Percentiles rank a stretch among this genome's conserved stretches.
Conservation (phyloP, 768 basidiomycete genomes). For the Ramaria sp. region DNA sequence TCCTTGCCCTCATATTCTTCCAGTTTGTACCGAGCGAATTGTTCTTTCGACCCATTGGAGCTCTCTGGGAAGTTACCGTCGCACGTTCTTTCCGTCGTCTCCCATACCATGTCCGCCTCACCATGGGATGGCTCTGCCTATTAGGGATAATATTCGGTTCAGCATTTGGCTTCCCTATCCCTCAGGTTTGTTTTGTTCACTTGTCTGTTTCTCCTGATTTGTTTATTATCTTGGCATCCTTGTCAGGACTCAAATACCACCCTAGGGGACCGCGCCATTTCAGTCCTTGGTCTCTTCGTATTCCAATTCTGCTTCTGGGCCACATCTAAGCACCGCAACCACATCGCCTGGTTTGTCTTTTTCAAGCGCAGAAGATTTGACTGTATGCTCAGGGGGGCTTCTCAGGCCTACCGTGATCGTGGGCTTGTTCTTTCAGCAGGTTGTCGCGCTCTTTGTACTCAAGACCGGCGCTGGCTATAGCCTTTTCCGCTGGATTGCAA, state of each 20-base stretch:
- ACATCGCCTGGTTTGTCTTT: slow-evolving; percentile 56
- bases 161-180: slow-evolving; percentile 69
- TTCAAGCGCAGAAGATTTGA: not conserved
- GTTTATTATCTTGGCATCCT: slow-evolving; percentile 9
- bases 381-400: slow-evolving; percentile 1
- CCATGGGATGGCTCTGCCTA: slow-evolving; percentile 67
- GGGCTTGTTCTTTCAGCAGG: slow-evolving; percentile 78
- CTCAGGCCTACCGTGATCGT: slow-evolving; percentile 77
- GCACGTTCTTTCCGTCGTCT: slow-evolving; percentile 57
- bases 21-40: slow-evolving; percentile 70
- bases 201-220: slow-evolving; percentile 9
- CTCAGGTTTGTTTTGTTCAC: slow-evolving; percentile 29
- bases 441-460: slow-evolving; percentile 80
- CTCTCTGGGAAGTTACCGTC: slow-evolving; percentile 58
- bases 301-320: slow-evolving; percentile 72
- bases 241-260: slow-evolving; percentile 34
- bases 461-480: slow-evolving; percentile 75
- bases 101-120: slow-evolving; percentile 40
- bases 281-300: slow-evolving; percentile 64
- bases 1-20: slow-evolving; percentile 56
- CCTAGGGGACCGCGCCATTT: slow-evolving; percentile 77
- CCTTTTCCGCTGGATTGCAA: slow-evolving; percentile 77
- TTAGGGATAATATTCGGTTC: slow-evolving; percentile 75
- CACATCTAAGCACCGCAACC: slow-evolving; percentile 48
- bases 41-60: slow-evolving; percentile 58